Conservation (phyloP, 2,329 filamentous ascomycete species). For the Penicillium sp. region DNA sequence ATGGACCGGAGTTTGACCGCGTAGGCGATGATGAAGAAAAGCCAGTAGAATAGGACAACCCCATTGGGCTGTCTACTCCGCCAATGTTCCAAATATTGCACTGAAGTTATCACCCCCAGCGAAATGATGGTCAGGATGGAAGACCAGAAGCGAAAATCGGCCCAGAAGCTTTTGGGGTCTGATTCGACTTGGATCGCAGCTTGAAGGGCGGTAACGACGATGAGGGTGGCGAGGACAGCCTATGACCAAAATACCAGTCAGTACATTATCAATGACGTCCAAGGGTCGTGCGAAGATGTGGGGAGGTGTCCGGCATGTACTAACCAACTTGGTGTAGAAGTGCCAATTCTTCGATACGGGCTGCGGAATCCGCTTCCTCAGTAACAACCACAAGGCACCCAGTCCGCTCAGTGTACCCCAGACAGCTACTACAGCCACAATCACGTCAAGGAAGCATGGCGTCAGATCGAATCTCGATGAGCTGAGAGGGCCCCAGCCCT, state of each 20-base stretch:
- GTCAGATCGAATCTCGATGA: slow-evolving; percentile 88
- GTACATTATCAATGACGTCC: background rate
- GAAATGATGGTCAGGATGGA: slow-evolving; percentile 70
- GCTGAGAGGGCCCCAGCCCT: slow-evolving; percentile 95
- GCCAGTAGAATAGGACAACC: slow-evolving; percentile 88
- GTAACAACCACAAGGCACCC: slow-evolving; percentile 74
- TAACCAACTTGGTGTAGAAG: slow-evolving; percentile 88
- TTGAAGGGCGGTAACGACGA: slow-evolving; percentile 68
- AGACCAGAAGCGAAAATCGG: slow-evolving; percentile 84
- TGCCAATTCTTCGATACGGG: slow-evolving; percentile 80
- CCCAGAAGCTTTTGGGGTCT: slow-evolving; percentile 67
- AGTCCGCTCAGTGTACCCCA: slow-evolving; percentile 77
- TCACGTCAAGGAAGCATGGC: slow-evolving; percentile 93
- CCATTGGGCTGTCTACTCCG: slow-evolving; percentile 81
- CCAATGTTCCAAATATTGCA: slow-evolving; percentile 85
- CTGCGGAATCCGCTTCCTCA: slow-evolving; percentile 65
- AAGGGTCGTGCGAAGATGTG: background rate
- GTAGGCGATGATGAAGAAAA: slow-evolving; percentile 75
- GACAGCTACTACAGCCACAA: slow-evolving; percentile 72
- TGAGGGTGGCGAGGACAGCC: slow-evolving; percentile 64
- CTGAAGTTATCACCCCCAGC: slow-evolving; percentile 67
- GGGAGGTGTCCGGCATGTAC: slow-evolving; percentile 23
- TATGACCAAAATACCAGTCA: slow-evolving; percentile 29
- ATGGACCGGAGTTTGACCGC: slow-evolving; percentile 82
- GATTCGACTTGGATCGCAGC: slow-evolving; percentile 71